Percentiles rank a stretch among this genome's conserved stretches.
phyloP scores from a whole-genome alignment of 257 asterid genomes.

The Primulina tabacum region DNA sequence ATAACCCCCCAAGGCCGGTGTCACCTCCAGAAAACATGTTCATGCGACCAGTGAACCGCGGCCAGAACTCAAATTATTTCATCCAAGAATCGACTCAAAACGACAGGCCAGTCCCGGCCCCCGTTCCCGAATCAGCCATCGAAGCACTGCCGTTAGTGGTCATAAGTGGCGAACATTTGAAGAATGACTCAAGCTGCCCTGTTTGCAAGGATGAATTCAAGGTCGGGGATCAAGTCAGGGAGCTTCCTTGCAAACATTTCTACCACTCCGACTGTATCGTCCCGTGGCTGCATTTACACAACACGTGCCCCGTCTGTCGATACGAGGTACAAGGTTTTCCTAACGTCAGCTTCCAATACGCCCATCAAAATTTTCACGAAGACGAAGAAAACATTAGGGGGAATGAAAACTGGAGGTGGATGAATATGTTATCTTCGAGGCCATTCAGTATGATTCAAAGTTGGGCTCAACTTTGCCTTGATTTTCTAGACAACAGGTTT shows the following conservation, averaged over 20 bases:
- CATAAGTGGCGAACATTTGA: constrained; percentile 37
- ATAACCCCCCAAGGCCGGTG: constrained; percentile 37
- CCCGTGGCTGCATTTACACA: constrained; percentile 73
- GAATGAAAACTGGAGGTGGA: constrained; percentile 51
- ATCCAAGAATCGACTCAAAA: constrained; percentile 32
- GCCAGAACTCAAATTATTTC: constrained; percentile 21
- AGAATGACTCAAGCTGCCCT: constrained; percentile 53
- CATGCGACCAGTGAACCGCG: not conserved
- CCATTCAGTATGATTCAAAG: constrained; percentile 53
- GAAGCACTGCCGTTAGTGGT: constrained; percentile 47
- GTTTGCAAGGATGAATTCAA: constrained; percentile 87
- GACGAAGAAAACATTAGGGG: constrained; percentile 21
- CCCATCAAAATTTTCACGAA: constrained; percentile 22
- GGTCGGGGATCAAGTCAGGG: constrained; percentile 50
- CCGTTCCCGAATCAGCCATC: constrained; percentile 36
- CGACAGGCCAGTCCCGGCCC: constrained; percentile 23
- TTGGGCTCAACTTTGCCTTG: constrained; percentile 42
- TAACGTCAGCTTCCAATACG: constrained; percentile 24
- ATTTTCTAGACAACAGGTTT: constrained; percentile 38
- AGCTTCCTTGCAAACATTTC: constrained; percentile 81
- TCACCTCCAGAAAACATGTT: constrained; percentile 26
- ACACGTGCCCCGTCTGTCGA: constrained; percentile 88
- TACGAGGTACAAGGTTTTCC: constrained; percentile 42
- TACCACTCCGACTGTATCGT: constrained; percentile 71
- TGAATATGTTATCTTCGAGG: constrained; percentile 45